Evolutionary conservation across 345 rosid species (phyloP).

Genomic region (Gossypium turneri): DNA sequence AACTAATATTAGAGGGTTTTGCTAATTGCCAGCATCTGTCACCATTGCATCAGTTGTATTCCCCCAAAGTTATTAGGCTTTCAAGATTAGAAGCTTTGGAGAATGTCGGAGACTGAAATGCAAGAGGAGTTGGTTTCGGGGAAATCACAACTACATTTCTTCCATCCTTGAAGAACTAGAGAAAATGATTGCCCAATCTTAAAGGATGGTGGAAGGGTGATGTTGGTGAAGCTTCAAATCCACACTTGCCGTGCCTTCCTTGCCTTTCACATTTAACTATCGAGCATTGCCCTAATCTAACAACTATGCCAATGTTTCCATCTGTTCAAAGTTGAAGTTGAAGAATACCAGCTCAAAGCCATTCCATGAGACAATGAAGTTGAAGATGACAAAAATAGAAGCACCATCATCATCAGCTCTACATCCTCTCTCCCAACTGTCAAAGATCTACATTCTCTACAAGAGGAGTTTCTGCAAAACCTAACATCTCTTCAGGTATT

Average conservation of each 20-base stretch:
- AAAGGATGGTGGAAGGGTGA: not conserved
- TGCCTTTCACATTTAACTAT: not conserved
- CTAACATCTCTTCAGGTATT: not conserved
- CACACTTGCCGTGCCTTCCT: not conserved
- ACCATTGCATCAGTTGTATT: not conserved
- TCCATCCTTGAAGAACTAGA: not conserved
- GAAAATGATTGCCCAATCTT: not conserved
- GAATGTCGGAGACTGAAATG: not conserved
- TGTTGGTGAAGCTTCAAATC: not conserved
- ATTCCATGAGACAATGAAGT: not conserved
- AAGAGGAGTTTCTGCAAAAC: not conserved
- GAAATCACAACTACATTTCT: not conserved
- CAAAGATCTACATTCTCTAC: not conserved
- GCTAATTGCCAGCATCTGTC: not conserved
- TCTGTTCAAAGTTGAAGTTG: not conserved
- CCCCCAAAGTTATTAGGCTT: not conserved
- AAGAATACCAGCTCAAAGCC: not conserved
- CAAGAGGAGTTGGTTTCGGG: not conserved
- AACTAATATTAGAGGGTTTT: rapidly evolving
- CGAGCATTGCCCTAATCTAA: not conserved
- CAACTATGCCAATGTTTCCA: not conserved
- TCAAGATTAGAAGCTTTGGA: not conserved
- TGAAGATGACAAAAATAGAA: not conserved
- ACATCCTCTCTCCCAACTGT: too few species aligned
- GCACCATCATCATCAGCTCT: not conserved